Evolutionary conservation across 2,329 filamentous ascomycete genomes (phyloP).

Genomic region (Zalaria obscura): DNA sequence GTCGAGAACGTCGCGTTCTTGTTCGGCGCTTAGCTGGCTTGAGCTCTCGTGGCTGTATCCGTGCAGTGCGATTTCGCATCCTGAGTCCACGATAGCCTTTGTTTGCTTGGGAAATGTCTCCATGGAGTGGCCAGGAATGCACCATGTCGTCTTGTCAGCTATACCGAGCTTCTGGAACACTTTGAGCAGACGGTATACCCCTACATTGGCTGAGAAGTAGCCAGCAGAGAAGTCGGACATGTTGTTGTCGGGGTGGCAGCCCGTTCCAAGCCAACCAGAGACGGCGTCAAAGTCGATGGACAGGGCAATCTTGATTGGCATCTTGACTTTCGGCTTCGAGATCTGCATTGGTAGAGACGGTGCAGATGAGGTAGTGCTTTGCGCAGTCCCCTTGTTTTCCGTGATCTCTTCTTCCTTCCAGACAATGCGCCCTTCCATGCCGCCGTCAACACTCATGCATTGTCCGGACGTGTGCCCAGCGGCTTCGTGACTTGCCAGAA

Average conservation of each 20-base stretch:
- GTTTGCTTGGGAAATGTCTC: constrained; percentile 42
- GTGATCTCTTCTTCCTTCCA: constrained; percentile 31
- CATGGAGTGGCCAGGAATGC: constrained; percentile 44
- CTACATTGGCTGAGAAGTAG: constrained; percentile 42
- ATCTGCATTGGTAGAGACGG: not conserved
- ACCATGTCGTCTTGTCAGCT: constrained; percentile 42
- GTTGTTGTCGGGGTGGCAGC: constrained; percentile 36
- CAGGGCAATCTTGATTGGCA: constrained; percentile 25
- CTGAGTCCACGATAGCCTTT: constrained; percentile 34
- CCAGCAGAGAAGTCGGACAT: constrained; percentile 42
- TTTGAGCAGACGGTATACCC: constrained; percentile 39
- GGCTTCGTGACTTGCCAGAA: constrained; percentile 35
- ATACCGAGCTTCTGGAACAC: constrained; percentile 38
- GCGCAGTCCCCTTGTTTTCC: constrained; percentile 2
- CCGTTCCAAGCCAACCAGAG: constrained; percentile 46
- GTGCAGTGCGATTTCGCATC: constrained; percentile 38
- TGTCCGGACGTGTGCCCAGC: constrained; percentile 41
- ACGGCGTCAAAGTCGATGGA: constrained; percentile 44
- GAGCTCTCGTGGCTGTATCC: constrained; percentile 36
- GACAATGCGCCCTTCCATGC: constrained; percentile 36
- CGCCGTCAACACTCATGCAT: constrained; percentile 36
- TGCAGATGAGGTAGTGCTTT: not conserved
- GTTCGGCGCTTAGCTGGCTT: constrained; percentile 29
- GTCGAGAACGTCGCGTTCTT: constrained; percentile 35
- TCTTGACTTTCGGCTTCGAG: constrained; percentile 6